Percentiles rank a stretch among this genome's conserved stretches.
Evolutionary conservation across 2,329 filamentous ascomycete species (phyloP).

Genomic region (Fusarium irregulare): DNA sequence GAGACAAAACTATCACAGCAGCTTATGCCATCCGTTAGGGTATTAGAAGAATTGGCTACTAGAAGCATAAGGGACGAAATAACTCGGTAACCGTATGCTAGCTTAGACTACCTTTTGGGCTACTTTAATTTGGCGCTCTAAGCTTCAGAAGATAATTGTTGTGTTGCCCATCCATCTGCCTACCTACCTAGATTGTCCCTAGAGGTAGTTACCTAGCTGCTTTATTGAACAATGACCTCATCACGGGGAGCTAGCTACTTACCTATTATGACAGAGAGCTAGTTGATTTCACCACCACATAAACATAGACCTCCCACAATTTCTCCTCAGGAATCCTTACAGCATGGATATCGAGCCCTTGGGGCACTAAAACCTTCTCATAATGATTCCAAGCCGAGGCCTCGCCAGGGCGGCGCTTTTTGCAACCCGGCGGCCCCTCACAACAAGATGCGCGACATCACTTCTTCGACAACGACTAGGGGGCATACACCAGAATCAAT

Average conservation of each 20-base stretch:
- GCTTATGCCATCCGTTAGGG: too few species aligned
- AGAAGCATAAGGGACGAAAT: too few species aligned
- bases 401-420: slow-evolving; percentile 41
- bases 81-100: too few species aligned
- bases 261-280: background rate
- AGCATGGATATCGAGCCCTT: background rate
- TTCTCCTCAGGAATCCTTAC: background rate
- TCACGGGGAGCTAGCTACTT: slow-evolving; percentile 18
- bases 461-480: slow-evolving; percentile 19
- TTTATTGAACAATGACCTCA: slow-evolving; percentile 11
- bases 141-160: too few species aligned
- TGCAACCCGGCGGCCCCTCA: slow-evolving; percentile 39
- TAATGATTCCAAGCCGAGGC: slow-evolving; percentile 47
- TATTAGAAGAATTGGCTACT: too few species aligned
- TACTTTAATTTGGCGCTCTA: too few species aligned
- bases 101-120: too few species aligned
- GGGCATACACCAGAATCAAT: background rate
- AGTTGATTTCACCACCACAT: background rate
- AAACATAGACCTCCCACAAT: background rate
- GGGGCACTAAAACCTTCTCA: background rate
- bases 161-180: too few species aligned
- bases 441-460: slow-evolving; percentile 25
- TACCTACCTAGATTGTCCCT: background rate
- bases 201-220: background rate
- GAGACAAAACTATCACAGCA: too few species aligned